phyloP scores from a whole-genome alignment of 345 rosid species.

The Hibiscus tridactylites region DNA sequence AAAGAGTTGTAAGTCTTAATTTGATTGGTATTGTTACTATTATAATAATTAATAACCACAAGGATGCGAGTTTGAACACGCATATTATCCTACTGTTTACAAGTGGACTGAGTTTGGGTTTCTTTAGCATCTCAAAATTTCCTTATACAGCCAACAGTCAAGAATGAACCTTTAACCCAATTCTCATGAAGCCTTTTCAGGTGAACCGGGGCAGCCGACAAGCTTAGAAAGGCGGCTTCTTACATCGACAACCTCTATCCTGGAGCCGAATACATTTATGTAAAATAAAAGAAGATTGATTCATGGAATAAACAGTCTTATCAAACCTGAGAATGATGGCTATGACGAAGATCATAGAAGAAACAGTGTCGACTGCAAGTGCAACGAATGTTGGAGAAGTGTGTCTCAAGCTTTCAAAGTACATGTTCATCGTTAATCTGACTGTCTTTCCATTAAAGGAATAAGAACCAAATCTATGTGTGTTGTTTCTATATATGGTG shows the following conservation, averaged over 20 bases:
- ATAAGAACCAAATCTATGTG: background rate
- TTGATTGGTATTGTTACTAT: no score
- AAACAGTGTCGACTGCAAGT: constrained; percentile 27
- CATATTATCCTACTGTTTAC: no score
- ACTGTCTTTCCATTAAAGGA: constrained; percentile 8
- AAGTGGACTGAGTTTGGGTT: no score
- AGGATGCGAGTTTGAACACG: no score
- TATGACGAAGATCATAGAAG: constrained; percentile 36
- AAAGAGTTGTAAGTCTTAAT: no score
- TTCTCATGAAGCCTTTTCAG: constrained; percentile 28
- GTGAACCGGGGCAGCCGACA: constrained; percentile 29
- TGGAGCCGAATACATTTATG: background rate
- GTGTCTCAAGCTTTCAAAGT: constrained; percentile 38
- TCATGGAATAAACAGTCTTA: background rate
- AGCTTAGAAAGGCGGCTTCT: constrained; percentile 25
- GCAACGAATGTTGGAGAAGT: constrained; percentile 45
- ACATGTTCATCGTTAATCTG: constrained; percentile 40
- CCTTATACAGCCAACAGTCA: constrained; percentile 25
- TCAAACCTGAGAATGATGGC: constrained; percentile 33
- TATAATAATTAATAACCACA: no score
- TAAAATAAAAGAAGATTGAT: background rate
- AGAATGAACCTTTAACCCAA: constrained; percentile 56
- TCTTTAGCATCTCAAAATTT: no score
- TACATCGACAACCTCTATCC: constrained; percentile 46
- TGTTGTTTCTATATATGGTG: background rate